A percentile compares a stretch with the other conserved stretches of the same genome.
Conservation (phyloP, 2,329 filamentous ascomycete genomes). For the Escovopsis weberi region DNA sequence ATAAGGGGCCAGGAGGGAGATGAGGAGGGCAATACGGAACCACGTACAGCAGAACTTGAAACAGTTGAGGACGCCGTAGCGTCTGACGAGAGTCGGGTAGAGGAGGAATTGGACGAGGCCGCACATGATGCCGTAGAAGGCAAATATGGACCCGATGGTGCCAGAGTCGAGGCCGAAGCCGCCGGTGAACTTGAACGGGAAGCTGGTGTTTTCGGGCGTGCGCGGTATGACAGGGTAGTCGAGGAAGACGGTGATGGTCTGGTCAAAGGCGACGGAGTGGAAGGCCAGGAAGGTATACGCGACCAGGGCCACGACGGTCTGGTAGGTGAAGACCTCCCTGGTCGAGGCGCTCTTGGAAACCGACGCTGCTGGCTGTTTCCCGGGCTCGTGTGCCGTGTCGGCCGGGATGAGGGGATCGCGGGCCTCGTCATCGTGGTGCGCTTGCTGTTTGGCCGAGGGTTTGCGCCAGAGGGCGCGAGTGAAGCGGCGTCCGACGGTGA, state of each 20-base stretch:
- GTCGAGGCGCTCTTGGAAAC: slow-evolving; percentile 22
- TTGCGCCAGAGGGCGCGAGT: slow-evolving; percentile 22
- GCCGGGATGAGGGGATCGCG: slow-evolving; percentile 5
- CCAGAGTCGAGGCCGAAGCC: slow-evolving; percentile 63
- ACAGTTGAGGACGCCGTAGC: slow-evolving; percentile 60
- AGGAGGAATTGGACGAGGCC: slow-evolving; percentile 75
- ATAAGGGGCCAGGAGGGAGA: no score
- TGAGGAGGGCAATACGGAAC: no score
- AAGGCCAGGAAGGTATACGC: slow-evolving; percentile 70
- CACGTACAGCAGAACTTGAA: slow-evolving; percentile 46
- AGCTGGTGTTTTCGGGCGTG: slow-evolving; percentile 40
- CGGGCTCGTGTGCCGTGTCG: neutral
- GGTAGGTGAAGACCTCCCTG: slow-evolving; percentile 54
- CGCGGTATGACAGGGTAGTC: slow-evolving; percentile 52
- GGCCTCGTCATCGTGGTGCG: slow-evolving; percentile 26
- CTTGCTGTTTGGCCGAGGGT: slow-evolving; percentile 33
- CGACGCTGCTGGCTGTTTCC: slow-evolving; percentile 12
- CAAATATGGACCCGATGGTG: slow-evolving; percentile 75
- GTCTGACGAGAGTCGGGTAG: slow-evolving; percentile 62
- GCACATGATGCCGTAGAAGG: slow-evolving; percentile 63
- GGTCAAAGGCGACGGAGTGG: slow-evolving; percentile 74
- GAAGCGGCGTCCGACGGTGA: slow-evolving; percentile 56
- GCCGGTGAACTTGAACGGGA: slow-evolving; percentile 70
- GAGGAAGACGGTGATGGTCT: slow-evolving; percentile 77
- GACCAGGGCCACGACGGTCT: slow-evolving; percentile 61